These are phyloP conservation scores for Tolypocladium ophioglossoides DNA, from an alignment of 2,329 filamentous ascomycete species.

Conservation along the genomic window DNA sequence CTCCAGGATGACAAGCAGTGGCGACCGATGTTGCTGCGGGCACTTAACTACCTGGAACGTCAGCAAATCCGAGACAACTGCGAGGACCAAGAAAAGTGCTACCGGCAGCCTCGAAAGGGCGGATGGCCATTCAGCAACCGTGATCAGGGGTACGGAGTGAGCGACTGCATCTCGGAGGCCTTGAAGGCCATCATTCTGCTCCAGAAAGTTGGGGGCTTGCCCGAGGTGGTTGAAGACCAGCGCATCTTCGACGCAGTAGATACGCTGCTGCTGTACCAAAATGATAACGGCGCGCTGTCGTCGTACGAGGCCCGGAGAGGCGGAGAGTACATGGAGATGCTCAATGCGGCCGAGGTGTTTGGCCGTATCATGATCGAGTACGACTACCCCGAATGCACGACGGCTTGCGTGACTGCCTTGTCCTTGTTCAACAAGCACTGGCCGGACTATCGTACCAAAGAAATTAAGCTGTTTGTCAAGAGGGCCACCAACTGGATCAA, in stretches of 20 bases:
- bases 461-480: slow-evolving; percentile 63
- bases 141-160: slow-evolving; percentile 89
- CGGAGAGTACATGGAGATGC: slow-evolving; percentile 64
- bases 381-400: slow-evolving; percentile 96
- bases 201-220: slow-evolving; percentile 68
- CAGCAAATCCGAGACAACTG: slow-evolving; percentile 87
- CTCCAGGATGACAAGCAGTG: slow-evolving; percentile 69
- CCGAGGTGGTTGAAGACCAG: slow-evolving; percentile 60
- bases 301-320: slow-evolving; percentile 83
- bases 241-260: slow-evolving; percentile 83
- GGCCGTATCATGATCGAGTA: slow-evolving; percentile 98
- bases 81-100: slow-evolving; percentile 65
- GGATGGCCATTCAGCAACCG: slow-evolving; percentile 94
- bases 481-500: slow-evolving; percentile 78
- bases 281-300: slow-evolving; percentile 71
- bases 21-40: slow-evolving; percentile 72
- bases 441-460: slow-evolving; percentile 65
- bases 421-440: slow-evolving; percentile 73
- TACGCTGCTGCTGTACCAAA: slow-evolving; percentile 85
- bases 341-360: slow-evolving; percentile 96
- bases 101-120: slow-evolving; percentile 83
- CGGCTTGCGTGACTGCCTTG: slow-evolving; percentile 81
- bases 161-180: slow-evolving; percentile 87
- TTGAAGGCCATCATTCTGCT: slow-evolving; percentile 78
- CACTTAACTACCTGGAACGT: slow-evolving; percentile 74